Conservation (phyloP, 331 rosid species). For the Prunus yedoensis region DNA sequence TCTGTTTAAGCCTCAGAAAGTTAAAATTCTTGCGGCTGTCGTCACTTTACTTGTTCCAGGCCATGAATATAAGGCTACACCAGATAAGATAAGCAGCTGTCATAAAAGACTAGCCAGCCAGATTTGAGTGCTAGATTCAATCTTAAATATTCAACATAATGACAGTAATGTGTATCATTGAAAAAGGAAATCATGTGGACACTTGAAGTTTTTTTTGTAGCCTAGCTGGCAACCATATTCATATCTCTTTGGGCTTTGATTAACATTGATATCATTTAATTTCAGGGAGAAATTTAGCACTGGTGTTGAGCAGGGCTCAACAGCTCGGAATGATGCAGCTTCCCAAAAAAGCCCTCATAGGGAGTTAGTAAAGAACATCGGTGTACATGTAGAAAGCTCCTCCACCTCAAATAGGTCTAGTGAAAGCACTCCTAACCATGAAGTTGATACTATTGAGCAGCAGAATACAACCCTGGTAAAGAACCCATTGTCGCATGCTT, state of each 20-base stretch:
- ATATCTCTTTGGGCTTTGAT: no score
- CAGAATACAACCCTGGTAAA: slow-evolving; percentile 9
- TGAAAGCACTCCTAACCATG: neutral
- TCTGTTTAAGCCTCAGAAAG: neutral
- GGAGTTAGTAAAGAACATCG: slow-evolving; percentile 20
- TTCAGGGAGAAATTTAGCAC: slow-evolving; percentile 62
- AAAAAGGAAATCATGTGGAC: neutral
- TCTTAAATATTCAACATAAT: no score
- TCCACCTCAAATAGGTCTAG: slow-evolving; percentile 11
- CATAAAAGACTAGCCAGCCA: no score
- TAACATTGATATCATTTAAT: neutral
- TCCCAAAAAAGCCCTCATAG: slow-evolving; percentile 6
- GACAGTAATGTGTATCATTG: neutral
- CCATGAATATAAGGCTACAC: neutral
- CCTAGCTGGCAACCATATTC: no score
- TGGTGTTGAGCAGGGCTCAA: slow-evolving; percentile 20
- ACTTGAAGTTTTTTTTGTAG: neutral
- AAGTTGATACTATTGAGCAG: slow-evolving; percentile 5
- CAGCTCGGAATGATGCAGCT: slow-evolving; percentile 27
- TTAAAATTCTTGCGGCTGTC: neutral
- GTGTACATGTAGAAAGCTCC: slow-evolving; percentile 9
- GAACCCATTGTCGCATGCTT: slow-evolving; percentile 3
- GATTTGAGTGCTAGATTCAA: no score
- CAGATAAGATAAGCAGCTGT: no score
- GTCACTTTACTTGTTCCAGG: neutral